Conservation (phyloP, 2,329 filamentous ascomycete species). For the Coccinonectria pachysandricola region DNA sequence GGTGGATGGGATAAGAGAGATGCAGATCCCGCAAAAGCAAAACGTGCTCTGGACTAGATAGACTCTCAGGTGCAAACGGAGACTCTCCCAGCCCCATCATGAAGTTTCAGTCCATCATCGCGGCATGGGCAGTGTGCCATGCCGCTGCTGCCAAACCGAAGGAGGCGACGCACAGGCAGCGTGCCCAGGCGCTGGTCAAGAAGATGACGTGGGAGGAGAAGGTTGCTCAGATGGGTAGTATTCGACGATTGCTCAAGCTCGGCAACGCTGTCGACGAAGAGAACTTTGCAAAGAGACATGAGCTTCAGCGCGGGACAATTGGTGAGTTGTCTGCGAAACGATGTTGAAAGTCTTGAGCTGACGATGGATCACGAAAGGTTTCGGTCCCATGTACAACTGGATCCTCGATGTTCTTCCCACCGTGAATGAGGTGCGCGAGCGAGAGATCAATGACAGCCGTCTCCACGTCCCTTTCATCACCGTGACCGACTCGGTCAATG, state of each 20-base stretch:
- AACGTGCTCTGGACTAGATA: too few relatives aligned
- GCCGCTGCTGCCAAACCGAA: too few relatives aligned
- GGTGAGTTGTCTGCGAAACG: background rate
- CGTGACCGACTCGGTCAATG: background rate
- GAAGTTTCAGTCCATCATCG: too few relatives aligned
- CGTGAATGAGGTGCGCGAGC: background rate
- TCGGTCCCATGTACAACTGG: background rate
- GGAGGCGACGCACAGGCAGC: too few relatives aligned
- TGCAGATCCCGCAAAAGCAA: too few relatives aligned
- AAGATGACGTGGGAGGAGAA: slow-evolving; percentile 1
- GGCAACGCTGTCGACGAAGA: background rate
- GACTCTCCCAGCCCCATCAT: too few relatives aligned
- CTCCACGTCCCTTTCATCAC: background rate
- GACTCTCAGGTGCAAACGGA: too few relatives aligned
- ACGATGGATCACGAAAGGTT: background rate
- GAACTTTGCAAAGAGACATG: background rate
- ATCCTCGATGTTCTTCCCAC: background rate
- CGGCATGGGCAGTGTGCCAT: too few relatives aligned
- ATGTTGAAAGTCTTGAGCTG: background rate
- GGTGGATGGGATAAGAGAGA: too few relatives aligned
- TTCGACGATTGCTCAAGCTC: background rate
- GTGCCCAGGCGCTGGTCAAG: background rate
- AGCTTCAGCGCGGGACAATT: too few relatives aligned
- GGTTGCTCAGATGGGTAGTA: background rate
- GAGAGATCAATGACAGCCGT: background rate